Evolutionary conservation across 148 eudicot species (phyloP), one percentile per base, ranked within the genome.

Genomic region (Silene uniflora): DNA sequence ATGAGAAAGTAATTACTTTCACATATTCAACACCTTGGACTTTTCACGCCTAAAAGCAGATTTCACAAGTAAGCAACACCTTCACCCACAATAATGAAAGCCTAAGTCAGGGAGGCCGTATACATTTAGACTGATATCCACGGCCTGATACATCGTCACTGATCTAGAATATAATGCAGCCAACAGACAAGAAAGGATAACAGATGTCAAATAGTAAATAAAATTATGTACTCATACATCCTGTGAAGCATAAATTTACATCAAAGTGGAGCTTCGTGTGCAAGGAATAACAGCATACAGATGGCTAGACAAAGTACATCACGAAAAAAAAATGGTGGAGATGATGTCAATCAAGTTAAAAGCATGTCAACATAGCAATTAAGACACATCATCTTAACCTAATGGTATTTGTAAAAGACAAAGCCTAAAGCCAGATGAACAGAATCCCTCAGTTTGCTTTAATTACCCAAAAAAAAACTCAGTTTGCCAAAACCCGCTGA

Each of bases 31-130:
- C 58, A 67, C 54, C 24, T 67, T 67, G 24, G 49, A 9, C 19
- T 17, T 56, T 13, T 19, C 21, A 39, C 27, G 3, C 7, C 73
- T 42, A 29, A 14, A 58, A 65, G 11, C 17, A 35, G 27, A 63
- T 19, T 55, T 60, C 49, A 27, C n/a, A 27, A 18, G 59, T 13
- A 11, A 17, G 60, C 71, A 47, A 67, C 21, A 76, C 22, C n/a
- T 59, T 24, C 72, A 59, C 52, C 58, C 19, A 55, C 72, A 61
- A 67, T 9, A 62, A 61, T 0, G 58, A 47, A 68, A 61, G 39
- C 21, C 44, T 0, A 17, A 68, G 23, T 62, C 47, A 4, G n/a
- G n/a, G 52, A 10, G 9, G 68, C 9, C 5, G 62, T 6, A 6
- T 46, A 59, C 62, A 59, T 29, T 29, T 17, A 59, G 9, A 29